Base-by-base conservation (phyloP, 1,284 basidiomycete species). In the Cutaneotrichosporon dermatis region DNA sequence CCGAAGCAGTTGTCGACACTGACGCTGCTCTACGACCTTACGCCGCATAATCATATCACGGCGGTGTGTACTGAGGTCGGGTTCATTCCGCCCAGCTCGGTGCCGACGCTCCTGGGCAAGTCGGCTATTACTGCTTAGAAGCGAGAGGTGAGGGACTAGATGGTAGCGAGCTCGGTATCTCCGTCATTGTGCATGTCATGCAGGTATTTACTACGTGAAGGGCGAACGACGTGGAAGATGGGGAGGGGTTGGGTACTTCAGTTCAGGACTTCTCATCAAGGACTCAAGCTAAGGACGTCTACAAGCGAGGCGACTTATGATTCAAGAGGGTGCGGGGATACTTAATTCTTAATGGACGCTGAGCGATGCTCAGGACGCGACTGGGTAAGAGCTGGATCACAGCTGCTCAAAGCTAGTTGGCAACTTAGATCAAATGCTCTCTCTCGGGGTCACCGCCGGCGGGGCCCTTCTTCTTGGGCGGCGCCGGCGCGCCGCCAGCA, bases 21-120 rank as follows among this genome's bases (percentile, higher is more conserved):
- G 57, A 89, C 88, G 72, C 87, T 94, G 12, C 79, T 96, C 13
- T 97, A 96, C 72, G 94, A 97, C 76, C 82, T 96, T 44, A 94
- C 93, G 1, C 90, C 93, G 4, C 88, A 92, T 0, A 84, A 84
- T 25, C 88, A 86, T 71, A 91, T 97, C 65, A 95, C 93, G 1
- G 92, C 89, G n/a, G 90, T 97, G 33, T 92, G 95, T 60, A 95
- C 94, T 5, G 93, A 97, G 79, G 71, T 77, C 50, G 92, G 92
- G 4, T 82, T 93, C 58, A 92, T 95, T 65, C 92, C 92, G 4
- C 90, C 92, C 0, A 90, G 74, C 53, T 79, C 79, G 3, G 79
- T 80, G 8, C 79, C 79, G 5, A 80, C 79, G 3, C 78, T 80
- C 0, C 66, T 80, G n/a, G 71, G 72, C 61, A 77, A 77, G 59